Percentiles rank a stretch among this genome's conserved stretches.
These are phyloP conservation scores for Neurospora sp. DNA, from an alignment of 2,329 filamentous ascomycete genomes.

Conservation along the genomic window DNA sequence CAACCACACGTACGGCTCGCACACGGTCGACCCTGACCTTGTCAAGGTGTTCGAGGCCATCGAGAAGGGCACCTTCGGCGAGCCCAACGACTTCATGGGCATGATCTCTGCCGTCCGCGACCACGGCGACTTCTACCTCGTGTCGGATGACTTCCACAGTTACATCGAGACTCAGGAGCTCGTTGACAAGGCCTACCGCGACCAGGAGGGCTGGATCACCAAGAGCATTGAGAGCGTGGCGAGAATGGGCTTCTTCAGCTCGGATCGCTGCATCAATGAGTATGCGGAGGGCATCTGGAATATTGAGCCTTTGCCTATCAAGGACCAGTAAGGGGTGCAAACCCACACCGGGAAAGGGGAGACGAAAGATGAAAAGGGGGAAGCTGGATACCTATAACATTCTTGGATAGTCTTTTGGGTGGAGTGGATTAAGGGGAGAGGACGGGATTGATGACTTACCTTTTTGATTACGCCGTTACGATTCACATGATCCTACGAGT, in stretches of 20 bases:
- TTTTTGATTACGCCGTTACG: not conserved
- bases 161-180: slow-evolving; percentile 86
- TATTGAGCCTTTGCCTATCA: slow-evolving; percentile 62
- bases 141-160: slow-evolving; percentile 93
- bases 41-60: slow-evolving; percentile 77
- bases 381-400: not conserved
- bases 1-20: slow-evolving; percentile 71
- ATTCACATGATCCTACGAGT: not conserved
- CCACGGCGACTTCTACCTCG: slow-evolving; percentile 94
- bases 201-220: slow-evolving; percentile 85
- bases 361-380: not conserved
- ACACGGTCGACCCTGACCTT: slow-evolving; percentile 68
- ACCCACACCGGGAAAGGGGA: not conserved
- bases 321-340: slow-evolving; percentile 16
- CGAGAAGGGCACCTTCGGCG: slow-evolving; percentile 70
- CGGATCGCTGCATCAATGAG: slow-evolving; percentile 90
- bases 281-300: slow-evolving; percentile 99
- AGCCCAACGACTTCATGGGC: slow-evolving; percentile 66
- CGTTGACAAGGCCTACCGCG: slow-evolving; percentile 84
- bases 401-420: not conserved
- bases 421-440: not conserved
- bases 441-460: not conserved
- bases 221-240: slow-evolving; percentile 85
- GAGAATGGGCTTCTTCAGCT: slow-evolving; percentile 96
- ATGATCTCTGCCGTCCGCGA: slow-evolving; percentile 78